A percentile compares a stretch with the other conserved stretches of the same genome.
phyloP scores from a whole-genome alignment of 257 asterid species.

The Plantago major region DNA sequence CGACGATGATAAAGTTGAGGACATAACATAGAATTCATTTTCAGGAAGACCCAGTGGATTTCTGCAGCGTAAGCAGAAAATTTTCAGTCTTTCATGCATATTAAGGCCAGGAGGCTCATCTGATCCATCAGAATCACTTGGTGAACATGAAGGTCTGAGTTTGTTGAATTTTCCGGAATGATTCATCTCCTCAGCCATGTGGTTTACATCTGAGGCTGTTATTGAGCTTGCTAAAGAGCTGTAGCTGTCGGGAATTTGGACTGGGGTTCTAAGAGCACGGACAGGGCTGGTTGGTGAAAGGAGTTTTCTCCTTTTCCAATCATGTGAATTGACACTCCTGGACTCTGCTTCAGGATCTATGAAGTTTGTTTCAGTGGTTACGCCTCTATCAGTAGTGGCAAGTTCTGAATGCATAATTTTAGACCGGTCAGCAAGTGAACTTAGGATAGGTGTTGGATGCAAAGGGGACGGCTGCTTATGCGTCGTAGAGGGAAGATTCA shows the following conservation, averaged over 20 bases:
- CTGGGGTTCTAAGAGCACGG: conserved; percentile 33
- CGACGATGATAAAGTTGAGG: conserved; percentile 51
- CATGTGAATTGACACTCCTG: conserved; percentile 65
- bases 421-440: conserved; percentile 31
- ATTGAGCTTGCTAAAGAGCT: conserved; percentile 46
- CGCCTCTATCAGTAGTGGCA: conserved; percentile 48
- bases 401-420: conserved; percentile 24
- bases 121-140: conserved; percentile 30
- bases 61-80: conserved; percentile 64
- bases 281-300: conserved; percentile 36
- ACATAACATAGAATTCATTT: conserved; percentile 40
- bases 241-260: conserved; percentile 34
- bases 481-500: conserved; percentile 22
- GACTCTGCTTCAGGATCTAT: conserved; percentile 48
- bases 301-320: conserved; percentile 59
- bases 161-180: conserved; percentile 29
- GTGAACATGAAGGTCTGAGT: conserved; percentile 19
- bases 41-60: conserved; percentile 66
- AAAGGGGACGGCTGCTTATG: conserved; percentile 32
- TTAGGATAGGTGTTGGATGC: conserved; percentile 29
- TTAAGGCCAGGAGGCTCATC: conserved; percentile 28
- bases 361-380: conserved; percentile 30
- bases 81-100: conserved; percentile 42
- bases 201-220: conserved; percentile 27
- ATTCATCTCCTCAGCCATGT: conserved; percentile 25